Percentiles rank a stretch among this genome's conserved stretches.
These are phyloP conservation scores for Blastobotrys petasosporus DNA, from an alignment of 1,139 yeast species.

Conservation along the genomic window DNA sequence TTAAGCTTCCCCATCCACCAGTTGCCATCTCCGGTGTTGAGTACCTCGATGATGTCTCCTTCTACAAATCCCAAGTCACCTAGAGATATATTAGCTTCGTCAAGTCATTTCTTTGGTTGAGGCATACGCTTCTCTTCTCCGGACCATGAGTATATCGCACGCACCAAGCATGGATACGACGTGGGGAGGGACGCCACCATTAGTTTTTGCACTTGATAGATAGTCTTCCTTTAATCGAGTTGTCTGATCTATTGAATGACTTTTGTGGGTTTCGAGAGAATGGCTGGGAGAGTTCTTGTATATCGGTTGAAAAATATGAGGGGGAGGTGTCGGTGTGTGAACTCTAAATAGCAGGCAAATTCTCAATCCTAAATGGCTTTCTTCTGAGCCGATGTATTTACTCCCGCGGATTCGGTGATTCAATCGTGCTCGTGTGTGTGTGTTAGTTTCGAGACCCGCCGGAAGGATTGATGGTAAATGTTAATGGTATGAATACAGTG, in stretches of 20 bases:
- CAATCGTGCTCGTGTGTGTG: too few species aligned
- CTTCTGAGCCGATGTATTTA: too few species aligned
- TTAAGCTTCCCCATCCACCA: slow-evolving; percentile 87
- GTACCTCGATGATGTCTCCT: slow-evolving; percentile 84
- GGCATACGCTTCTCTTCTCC: slow-evolving; percentile 59
- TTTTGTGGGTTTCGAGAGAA: neutral
- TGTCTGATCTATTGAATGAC: neutral
- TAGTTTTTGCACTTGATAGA: neutral
- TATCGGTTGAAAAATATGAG: neutral
- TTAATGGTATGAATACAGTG: neutral
- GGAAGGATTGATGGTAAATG: too few species aligned
- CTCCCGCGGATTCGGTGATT: too few species aligned
- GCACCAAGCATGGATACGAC: slow-evolving; percentile 58
- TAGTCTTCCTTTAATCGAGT: neutral
- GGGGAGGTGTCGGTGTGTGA: too few species aligned
- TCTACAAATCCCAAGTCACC: slow-evolving; percentile 91
- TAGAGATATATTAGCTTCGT: slow-evolving; percentile 13
- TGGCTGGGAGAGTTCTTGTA: neutral
- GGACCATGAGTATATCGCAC: slow-evolving; percentile 82
- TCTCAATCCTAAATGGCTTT: too few species aligned
- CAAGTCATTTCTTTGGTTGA: neutral
- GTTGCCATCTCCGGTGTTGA: slow-evolving; percentile 73
- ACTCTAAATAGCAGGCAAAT: too few species aligned
- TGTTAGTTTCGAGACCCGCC: too few species aligned
- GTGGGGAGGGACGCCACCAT: slow-evolving; percentile 19